Percentiles rank a stretch among this genome's conserved stretches.
These are phyloP conservation scores for Pichia sp. DNA, from an alignment of 1,139 yeast genomes.

Conservation along the genomic window DNA sequence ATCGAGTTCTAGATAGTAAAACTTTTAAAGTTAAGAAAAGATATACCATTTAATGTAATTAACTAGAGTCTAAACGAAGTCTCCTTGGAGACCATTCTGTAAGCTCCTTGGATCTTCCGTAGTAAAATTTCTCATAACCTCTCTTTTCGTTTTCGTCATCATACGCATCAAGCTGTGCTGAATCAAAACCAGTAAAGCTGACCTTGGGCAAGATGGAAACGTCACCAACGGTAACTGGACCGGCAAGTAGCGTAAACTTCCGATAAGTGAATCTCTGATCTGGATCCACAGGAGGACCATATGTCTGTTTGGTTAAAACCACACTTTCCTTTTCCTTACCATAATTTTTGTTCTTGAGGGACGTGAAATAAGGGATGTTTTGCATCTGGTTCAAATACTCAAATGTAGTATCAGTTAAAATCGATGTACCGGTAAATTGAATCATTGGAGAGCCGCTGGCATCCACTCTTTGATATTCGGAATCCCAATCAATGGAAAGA, in stretches of 20 bases:
- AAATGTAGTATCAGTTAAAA: constrained; percentile 68
- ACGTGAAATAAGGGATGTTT: constrained; percentile 54
- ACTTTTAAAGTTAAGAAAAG: no score
- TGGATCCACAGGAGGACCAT: constrained; percentile 18
- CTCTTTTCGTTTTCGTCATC: constrained; percentile 21
- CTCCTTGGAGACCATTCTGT: constrained; percentile 20
- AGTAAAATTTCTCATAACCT: constrained; percentile 19
- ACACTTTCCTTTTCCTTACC: constrained; percentile 3
- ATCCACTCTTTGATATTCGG: constrained; percentile 57
- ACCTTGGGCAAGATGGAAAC: constrained; percentile 44
- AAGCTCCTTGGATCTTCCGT: constrained; percentile 21
- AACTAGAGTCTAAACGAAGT: constrained; percentile 13
- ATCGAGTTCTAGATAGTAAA: no score
- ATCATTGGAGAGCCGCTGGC: constrained; percentile 35
- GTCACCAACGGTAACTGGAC: constrained; percentile 67
- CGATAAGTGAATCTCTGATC: constrained; percentile 35
- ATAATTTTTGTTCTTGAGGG: constrained; percentile 47
- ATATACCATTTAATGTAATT: neutral
- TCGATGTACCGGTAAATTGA: constrained; percentile 71
- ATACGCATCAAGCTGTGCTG: constrained; percentile 15
- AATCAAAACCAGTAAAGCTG: constrained; percentile 20
- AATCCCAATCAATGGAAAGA: constrained; percentile 33
- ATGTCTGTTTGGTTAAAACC: constrained; percentile 11
- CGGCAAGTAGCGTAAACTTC: constrained; percentile 58
- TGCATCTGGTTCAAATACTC: constrained; percentile 51